phyloP scores from a whole-genome alignment of 1,139 yeast species.

The Blastobotrys ciferrii region DNA sequence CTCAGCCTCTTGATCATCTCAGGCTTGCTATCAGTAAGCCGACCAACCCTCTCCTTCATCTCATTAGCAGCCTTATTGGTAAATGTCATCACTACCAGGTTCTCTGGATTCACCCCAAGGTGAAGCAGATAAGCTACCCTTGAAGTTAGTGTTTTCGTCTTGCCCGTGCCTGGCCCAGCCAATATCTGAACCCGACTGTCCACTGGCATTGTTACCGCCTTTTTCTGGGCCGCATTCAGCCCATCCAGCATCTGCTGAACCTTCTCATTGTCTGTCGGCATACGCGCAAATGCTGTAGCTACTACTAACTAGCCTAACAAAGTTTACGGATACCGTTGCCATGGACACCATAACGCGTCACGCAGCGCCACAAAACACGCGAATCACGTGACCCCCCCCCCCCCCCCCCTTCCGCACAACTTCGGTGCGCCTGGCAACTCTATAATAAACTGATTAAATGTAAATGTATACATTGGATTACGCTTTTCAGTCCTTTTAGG shows the following conservation, averaged over 20 bases:
- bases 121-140: slow-evolving; percentile 70
- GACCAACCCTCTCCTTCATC: slow-evolving; percentile 60
- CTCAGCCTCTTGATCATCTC: slow-evolving; percentile 45
- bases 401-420: no score
- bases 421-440: no score
- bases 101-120: slow-evolving; percentile 51
- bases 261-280: background rate
- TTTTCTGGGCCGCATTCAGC: slow-evolving; percentile 57
- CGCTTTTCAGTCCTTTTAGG: no score
- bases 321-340: no score
- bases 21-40: slow-evolving; percentile 14
- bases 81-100: slow-evolving; percentile 81
- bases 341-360: no score
- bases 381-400: background rate
- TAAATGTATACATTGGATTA: no score
- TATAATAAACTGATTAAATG: no score
- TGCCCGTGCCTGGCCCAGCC: slow-evolving; percentile 89
- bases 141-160: slow-evolving; percentile 76
- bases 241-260: slow-evolving; percentile 13
- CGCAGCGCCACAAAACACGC: background rate
- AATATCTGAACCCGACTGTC: slow-evolving; percentile 64
- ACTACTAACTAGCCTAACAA: no score
- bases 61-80: slow-evolving; percentile 89
- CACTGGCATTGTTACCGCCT: slow-evolving; percentile 59
- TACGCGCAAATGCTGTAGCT: no score